phyloP scores from a whole-genome alignment of 2,329 filamentous ascomycete species.

The Xylaria sp. region DNA sequence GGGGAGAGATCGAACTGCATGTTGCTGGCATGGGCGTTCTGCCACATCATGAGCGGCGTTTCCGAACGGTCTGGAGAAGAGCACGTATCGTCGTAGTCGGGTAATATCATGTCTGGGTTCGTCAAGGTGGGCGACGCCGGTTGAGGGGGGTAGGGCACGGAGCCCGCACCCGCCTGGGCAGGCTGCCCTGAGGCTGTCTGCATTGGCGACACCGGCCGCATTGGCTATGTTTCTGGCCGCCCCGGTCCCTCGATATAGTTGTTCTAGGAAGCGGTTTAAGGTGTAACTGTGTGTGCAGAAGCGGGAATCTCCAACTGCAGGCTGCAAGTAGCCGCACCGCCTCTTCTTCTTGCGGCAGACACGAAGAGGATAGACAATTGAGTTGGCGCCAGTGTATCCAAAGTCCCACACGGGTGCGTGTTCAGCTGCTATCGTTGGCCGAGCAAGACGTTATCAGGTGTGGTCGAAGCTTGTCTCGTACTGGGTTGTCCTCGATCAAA shows the following conservation, averaged over 20 bases:
- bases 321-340: constrained; percentile 27
- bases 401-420: constrained; percentile 16
- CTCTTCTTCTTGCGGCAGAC: constrained; percentile 13
- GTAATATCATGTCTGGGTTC: constrained; percentile 93
- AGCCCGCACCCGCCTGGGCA: constrained; percentile 28
- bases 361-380: constrained; percentile 9
- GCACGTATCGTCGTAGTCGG: constrained; percentile 66
- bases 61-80: constrained; percentile 56
- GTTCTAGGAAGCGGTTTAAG: constrained; percentile 3
- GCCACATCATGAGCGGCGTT: constrained; percentile 57
- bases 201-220: constrained; percentile 19
- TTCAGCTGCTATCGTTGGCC: neutral
- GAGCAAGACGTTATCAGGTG: no score
- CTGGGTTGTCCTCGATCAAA: neutral
- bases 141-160: constrained; percentile 47
- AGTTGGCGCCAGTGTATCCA: constrained; percentile 21
- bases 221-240: constrained; percentile 14
- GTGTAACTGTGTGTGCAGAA: constrained; percentile 3
- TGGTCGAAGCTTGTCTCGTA: neutral
- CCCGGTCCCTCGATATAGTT: constrained; percentile 5
- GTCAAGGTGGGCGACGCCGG: constrained; percentile 84
- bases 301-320: constrained; percentile 3
- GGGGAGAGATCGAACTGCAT: constrained; percentile 49
- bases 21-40: constrained; percentile 44
- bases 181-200: constrained; percentile 29